Base-by-base conservation (phyloP, 2,329 filamentous ascomycete species). In the Epichloe aotearoae region DNA sequence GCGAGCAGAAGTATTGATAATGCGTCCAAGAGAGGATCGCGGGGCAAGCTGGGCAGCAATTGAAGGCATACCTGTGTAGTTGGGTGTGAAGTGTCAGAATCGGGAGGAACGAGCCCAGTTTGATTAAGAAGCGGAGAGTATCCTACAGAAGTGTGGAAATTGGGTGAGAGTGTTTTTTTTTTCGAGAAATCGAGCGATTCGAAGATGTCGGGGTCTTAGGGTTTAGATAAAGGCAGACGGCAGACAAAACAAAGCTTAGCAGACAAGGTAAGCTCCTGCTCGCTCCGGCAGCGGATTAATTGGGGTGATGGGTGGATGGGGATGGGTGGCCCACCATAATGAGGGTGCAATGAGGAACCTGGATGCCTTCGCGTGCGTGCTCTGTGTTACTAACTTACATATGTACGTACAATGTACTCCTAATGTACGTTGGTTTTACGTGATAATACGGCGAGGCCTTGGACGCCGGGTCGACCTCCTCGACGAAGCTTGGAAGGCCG, bases 41-140 rank as follows among this genome's bases (percentile, higher is more conserved):
- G 52, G 52, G 46, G 53, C 50, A 53, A 57, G 49, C 15, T 54
- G 56, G 34, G 53, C 50, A 43, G 55, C 42, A 37, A 51, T 39
- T 47, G 57, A 43, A 54, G 58, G 62, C 60, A 58, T 62, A 62
- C 59, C 57, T 62, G 56, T 51, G 50, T 19, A 17, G 48, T 34
- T 45, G 17, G 10, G 8, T n/a, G 48, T 23, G 12, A 6, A n/a
- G 34, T 19, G 47, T 46, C 23, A 50, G 50, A n/a, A 50, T 12
- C n/a, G 47, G 17, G 42, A 15, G 46, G 36, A 2, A 45, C 43
- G 23, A 38, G 19, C 20, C 12, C 26, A 14, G 41, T n/a, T 37
- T 46, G n/a, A 2, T 37, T 46, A 6, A 15, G 30, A 39, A 30
- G 20, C 46, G 10, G 23, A 19, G 15, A 19, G 12, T 50, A n/a